These are phyloP conservation scores for Herpetomonas muscarum DNA, from an alignment of 208 protist genomes.

Conservation along the genomic window DNA sequence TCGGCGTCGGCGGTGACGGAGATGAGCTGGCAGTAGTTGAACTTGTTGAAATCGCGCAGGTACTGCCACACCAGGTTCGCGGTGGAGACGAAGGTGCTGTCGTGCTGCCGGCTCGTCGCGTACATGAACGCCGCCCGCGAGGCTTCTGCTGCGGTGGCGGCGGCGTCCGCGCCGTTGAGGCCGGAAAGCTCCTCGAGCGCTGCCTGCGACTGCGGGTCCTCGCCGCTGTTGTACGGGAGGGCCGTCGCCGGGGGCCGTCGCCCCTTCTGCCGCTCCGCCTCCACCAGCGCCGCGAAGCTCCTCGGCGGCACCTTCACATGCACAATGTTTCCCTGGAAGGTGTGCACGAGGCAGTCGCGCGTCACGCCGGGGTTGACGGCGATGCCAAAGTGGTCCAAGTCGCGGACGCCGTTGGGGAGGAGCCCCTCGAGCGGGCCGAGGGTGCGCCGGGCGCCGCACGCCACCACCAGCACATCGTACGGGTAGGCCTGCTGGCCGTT, in stretches of 20 bases:
- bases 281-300: constrained; percentile 48
- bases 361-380: constrained; percentile 79
- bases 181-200: not conserved
- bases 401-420: constrained; percentile 4
- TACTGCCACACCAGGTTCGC: constrained; percentile 81
- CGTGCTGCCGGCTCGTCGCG: constrained; percentile 55
- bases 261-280: constrained; percentile 21
- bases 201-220: not conserved
- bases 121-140: constrained; percentile 8
- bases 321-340: constrained; percentile 64
- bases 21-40: constrained; percentile 42
- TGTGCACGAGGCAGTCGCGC: constrained; percentile 59
- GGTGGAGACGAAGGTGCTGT: constrained; percentile 74
- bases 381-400: constrained; percentile 67
- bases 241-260: not conserved
- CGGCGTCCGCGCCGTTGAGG: not conserved
- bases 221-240: not conserved
- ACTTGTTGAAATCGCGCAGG: constrained; percentile 69
- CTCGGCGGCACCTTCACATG: constrained; percentile 78
- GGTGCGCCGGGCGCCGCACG: constrained; percentile 54
- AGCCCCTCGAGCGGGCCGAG: constrained; percentile 36
- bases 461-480: constrained; percentile 83
- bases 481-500: constrained; percentile 38
- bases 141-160: not conserved
- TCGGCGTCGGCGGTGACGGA: constrained; percentile 53